Evolutionary conservation across 768 basidiomycete species (phyloP).

Genomic region (Clavaria fumosa): DNA sequence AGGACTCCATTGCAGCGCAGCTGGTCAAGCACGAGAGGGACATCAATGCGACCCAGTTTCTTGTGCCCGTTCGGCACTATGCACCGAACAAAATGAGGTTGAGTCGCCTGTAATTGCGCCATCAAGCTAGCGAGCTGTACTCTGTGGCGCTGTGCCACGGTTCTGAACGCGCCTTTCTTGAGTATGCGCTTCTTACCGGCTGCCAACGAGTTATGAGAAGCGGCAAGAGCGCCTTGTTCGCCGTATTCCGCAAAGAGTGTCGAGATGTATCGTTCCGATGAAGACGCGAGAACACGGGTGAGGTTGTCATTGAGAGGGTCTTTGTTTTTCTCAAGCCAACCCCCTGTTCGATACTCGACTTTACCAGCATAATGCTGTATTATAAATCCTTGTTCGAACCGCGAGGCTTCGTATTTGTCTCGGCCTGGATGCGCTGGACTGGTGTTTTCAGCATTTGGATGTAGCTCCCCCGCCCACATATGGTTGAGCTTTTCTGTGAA

Average conservation of each 20-base stretch:
- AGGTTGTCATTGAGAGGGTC: slow-evolving; percentile 96
- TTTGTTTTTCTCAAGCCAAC: slow-evolving; percentile 99
- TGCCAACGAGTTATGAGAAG: slow-evolving; percentile 24
- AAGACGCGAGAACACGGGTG: slow-evolving; percentile 71
- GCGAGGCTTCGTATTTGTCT: slow-evolving; percentile 68
- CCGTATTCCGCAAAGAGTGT: slow-evolving; percentile 72
- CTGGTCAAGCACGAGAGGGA: slow-evolving; percentile 91
- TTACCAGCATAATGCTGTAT: slow-evolving; percentile 93
- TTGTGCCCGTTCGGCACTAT: slow-evolving; percentile 92
- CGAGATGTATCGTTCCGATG: slow-evolving; percentile 70
- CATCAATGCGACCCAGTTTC: slow-evolving; percentile 82
- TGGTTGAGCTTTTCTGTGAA: slow-evolving; percentile 86
- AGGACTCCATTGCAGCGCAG: slow-evolving; percentile 97
- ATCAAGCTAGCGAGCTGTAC: slow-evolving; percentile 89
- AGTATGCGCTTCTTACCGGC: slow-evolving; percentile 56
- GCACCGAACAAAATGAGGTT: slow-evolving; percentile 96
- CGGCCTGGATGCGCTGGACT: slow-evolving; percentile 66
- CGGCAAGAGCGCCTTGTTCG: slow-evolving; percentile 27
- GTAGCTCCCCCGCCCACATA: slow-evolving; percentile 46
- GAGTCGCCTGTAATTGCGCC: slow-evolving; percentile 80
- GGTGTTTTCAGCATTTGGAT: slow-evolving; percentile 32
- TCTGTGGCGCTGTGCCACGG: slow-evolving; percentile 88
- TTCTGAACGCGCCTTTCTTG: slow-evolving; percentile 95
- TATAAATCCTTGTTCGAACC: slow-evolving; percentile 90
- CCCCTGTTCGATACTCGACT: slow-evolving; percentile 90